Base-by-base conservation (phyloP, 768 basidiomycete species). In the Boletus sensibilis region DNA sequence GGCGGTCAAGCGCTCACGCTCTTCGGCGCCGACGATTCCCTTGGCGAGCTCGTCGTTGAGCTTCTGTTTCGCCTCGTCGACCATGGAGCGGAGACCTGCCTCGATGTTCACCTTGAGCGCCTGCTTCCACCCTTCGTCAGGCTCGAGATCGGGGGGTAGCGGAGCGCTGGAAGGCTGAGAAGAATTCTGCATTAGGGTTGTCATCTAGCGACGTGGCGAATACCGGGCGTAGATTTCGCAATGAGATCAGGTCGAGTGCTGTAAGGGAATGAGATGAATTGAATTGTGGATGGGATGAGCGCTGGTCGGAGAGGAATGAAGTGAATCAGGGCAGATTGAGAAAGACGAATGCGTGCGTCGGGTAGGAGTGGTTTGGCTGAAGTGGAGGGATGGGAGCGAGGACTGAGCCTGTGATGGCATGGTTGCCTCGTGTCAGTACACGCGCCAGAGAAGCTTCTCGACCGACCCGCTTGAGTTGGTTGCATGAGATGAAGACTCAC, bases 51-150 rank as follows among this genome's bases (percentile, higher is more conserved):
- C 78, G 16, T 73, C 69, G 35, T 82, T 76, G 37, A 82, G 70
- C 55, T 81, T 82, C 55, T 82, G 78, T 71, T 84, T 84, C 20
- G 88, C 82, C 56, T 87, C 87, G 52, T 84, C 79, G 57, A 87
- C 78, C 60, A 70, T 68, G 44, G 69, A 64, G 37, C 60, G 65
- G 48, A 76, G 64, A 9, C 72, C 73, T 2, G 75, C 74, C 61
- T 83, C 81, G 63, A 90, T 87, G 63, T 77, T 75, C 39, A 77
- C 74, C 64, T 66, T 74, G 62, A 82, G 71, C 2, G 62, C 54
- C 34, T 62, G 66, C 65, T 84, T 86, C 84, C 84, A 86, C 56
- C 74, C 70, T 2, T 80, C 78, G 69, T 82, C 79, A 4, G 82
- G 84, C 61, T 84, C 84, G 42, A 70, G 60, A 63, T 74, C 68